Conservation (phyloP, 352 stramenopile genomes). For the Phytopythium ostracodes region DNA sequence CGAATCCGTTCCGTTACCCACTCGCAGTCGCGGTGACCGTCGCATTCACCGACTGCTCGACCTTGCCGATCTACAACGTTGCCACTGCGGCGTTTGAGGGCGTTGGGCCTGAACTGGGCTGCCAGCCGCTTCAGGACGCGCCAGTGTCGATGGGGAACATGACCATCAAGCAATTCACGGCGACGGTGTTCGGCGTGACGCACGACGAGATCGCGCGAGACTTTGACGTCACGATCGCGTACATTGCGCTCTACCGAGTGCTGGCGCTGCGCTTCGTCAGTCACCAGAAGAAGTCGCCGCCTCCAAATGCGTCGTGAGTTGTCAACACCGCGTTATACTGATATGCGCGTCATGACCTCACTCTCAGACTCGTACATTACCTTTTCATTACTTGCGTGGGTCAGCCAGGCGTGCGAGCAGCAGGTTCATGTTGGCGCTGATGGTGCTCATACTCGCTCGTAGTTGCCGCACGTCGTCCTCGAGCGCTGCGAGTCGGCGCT, state of each 20-base stretch:
- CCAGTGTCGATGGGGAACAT: slow-evolving; percentile 21
- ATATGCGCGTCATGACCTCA: too few species aligned
- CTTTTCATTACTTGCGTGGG: not conserved
- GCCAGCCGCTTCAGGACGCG: slow-evolving; percentile 16
- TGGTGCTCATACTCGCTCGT: slow-evolving; percentile 5
- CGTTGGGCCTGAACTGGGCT: slow-evolving; percentile 22
- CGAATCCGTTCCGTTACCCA: slow-evolving; percentile 12
- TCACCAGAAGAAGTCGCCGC: slow-evolving; percentile 22
- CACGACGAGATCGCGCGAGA: slow-evolving; percentile 14
- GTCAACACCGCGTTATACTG: not conserved
- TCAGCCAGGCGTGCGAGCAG: slow-evolving; percentile 7
- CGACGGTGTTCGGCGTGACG: slow-evolving; percentile 19
- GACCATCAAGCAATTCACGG: slow-evolving; percentile 22
- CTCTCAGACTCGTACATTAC: not conserved
- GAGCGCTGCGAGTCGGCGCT: slow-evolving; percentile 7
- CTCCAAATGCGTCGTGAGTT: not conserved
- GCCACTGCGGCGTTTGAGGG: slow-evolving; percentile 1
- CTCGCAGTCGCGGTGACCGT: slow-evolving; percentile 11
- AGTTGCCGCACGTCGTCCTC: slow-evolving; percentile 7
- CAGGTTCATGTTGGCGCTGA: slow-evolving; percentile 9
- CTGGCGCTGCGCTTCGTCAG: slow-evolving; percentile 20
- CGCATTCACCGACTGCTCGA: slow-evolving; percentile 6
- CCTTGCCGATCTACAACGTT: slow-evolving; percentile 6
- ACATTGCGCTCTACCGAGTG: slow-evolving; percentile 27
- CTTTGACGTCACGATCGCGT: slow-evolving; percentile 20